Base-by-base conservation (phyloP, 2,329 filamentous ascomycete genomes). In the Colletotrichum nymphaeae region DNA sequence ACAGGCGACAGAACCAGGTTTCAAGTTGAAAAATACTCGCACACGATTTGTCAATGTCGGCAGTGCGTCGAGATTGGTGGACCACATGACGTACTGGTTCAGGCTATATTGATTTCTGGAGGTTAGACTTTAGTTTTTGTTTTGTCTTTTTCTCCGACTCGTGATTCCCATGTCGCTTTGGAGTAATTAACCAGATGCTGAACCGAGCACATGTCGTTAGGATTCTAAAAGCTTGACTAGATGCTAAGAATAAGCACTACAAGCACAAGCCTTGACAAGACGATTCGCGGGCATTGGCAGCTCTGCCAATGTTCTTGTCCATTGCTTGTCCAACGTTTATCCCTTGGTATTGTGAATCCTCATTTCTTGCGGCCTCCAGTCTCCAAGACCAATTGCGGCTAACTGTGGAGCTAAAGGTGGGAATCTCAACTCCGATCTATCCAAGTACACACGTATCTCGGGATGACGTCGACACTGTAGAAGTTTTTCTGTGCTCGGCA, bases 41-140 rank as follows among this genome's bases (percentile, higher is more conserved):
- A 66, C 60, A 35, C 71, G 60, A 73, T 73, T 73, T 73, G 67
- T 73, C 71, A 73, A 73, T 19, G 46, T 66, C 67, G 67, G 60
- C 60, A 65, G 71, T 66, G 52, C 16, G 66, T 59, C 37, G 58
- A 19, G 14, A 28, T 28, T 46, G 52, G 60, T 73, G 71, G 71
- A 58, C 67, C 37, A 16, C 24, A 73, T 73, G 71, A 73, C 71
- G 71, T 73, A 60, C 62, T 37, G 55, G 55, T 57, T 60, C 37
- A 46, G 53, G 53, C 32, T 30, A 42, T 12, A 28, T 56, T 37
- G 28, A 35, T 57, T 8, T 55, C 16, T 22, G 52, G 46, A n/a
- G n/a, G 63, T 35, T 59, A 16, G 42, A 49, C 19, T 35, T 49
- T 52, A 1, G n/a, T 37, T 53, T 53, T 60, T 37, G 14, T 55